A percentile compares a stretch with the other conserved stretches of the same genome.
phyloP scores from a whole-genome alignment of 176 grass and related monocot species.

The Coix lacrymajobi region DNA sequence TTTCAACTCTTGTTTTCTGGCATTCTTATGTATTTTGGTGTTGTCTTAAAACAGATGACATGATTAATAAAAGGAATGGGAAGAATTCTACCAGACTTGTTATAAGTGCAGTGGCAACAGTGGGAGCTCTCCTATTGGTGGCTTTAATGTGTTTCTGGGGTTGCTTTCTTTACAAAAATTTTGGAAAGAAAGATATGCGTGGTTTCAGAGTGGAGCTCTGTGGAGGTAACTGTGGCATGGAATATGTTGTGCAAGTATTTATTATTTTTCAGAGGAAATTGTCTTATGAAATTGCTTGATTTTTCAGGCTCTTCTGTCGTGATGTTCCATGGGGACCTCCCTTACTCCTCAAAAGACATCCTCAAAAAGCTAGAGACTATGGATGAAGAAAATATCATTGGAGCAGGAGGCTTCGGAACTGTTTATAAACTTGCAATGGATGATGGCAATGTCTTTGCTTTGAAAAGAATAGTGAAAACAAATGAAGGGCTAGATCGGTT shows the following conservation, averaged over 20 bases:
- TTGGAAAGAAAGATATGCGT: constrained; percentile 84
- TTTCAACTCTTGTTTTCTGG: background rate
- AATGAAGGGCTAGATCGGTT: constrained; percentile 84
- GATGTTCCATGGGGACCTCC: constrained; percentile 97
- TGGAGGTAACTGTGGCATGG: constrained; percentile 65
- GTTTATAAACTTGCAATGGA: constrained; percentile 98
- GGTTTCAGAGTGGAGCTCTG: constrained; percentile 81
- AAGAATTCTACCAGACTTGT: constrained; percentile 92
- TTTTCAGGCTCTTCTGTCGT: constrained; percentile 83
- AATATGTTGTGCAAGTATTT: background rate
- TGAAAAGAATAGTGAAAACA: constrained; percentile 98
- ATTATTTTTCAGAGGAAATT: background rate
- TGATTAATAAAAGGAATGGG: constrained; percentile 33
- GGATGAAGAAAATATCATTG: constrained; percentile 82
- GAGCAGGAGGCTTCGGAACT: constrained; percentile 87
- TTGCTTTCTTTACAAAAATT: constrained; percentile 98
- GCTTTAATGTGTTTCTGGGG: constrained; percentile 99
- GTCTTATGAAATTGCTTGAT: constrained; percentile 9
- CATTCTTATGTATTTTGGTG: constrained; percentile 11
- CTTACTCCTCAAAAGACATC: constrained; percentile 96
- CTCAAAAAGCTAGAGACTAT: constrained; percentile 84
- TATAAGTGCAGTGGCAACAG: constrained; percentile 98
- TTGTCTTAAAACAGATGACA: constrained; percentile 43
- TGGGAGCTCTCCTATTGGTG: constrained; percentile 84
- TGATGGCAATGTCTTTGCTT: constrained; percentile 83